These are phyloP conservation scores for Wickerhamomyces alni DNA, from an alignment of 805 yeast genomes.

Conservation along the genomic window DNA sequence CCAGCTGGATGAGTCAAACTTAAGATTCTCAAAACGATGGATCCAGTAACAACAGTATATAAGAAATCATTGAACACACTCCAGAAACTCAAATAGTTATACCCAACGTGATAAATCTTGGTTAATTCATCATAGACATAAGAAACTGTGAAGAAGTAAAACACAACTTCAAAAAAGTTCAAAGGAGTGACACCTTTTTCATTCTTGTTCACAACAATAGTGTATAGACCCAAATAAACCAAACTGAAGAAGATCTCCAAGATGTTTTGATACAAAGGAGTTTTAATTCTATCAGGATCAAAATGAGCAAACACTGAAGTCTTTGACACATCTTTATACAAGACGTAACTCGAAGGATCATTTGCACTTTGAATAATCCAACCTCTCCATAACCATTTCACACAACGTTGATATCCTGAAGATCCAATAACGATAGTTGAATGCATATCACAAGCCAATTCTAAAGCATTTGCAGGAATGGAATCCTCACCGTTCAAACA, in stretches of 20 bases:
- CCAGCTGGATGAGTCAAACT: constrained; percentile 24
- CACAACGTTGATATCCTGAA: constrained; percentile 78
- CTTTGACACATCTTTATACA: constrained; percentile 56
- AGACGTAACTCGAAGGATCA: constrained; percentile 64
- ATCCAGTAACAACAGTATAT: constrained; percentile 47
- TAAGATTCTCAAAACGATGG: constrained; percentile 49
- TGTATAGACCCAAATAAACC: constrained; percentile 53
- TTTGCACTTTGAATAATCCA: constrained; percentile 76
- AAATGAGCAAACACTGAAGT: constrained; percentile 56
- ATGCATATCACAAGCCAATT: constrained; percentile 82
- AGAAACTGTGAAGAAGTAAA: constrained; percentile 63
- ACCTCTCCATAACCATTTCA: constrained; percentile 90
- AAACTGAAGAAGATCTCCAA: constrained; percentile 65
- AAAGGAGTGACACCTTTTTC: constrained; percentile 28
- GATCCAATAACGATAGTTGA: constrained; percentile 72
- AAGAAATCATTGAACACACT: constrained; percentile 69
- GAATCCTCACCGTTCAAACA: constrained; percentile 56
- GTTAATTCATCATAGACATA: constrained; percentile 59
- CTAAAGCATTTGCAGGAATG: constrained; percentile 69
- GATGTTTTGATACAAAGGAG: constrained; percentile 77
- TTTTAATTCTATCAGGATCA: constrained; percentile 75
- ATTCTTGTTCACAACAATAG: constrained; percentile 58
- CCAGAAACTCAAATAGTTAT: constrained; percentile 68
- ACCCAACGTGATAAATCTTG: constrained; percentile 75
- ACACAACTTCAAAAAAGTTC: constrained; percentile 46